These are phyloP conservation scores for Inga leiocalycina DNA, from an alignment of 306 rosid species.

Conservation along the genomic window DNA sequence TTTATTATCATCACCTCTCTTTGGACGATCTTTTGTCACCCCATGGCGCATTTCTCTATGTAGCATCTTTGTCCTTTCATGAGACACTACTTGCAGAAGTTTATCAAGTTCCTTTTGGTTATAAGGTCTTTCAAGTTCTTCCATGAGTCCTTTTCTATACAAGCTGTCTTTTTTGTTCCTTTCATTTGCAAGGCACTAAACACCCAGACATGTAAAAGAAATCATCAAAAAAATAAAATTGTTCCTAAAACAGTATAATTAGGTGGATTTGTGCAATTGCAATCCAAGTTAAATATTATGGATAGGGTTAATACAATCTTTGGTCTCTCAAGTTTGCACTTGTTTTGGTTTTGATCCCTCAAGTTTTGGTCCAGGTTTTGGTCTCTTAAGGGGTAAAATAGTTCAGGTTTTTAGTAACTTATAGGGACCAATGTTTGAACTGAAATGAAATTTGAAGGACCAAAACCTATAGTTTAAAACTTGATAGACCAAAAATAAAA, in stretches of 20 bases:
- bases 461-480: too few relatives aligned
- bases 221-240: conserved; percentile 6
- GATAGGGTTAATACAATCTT: too few relatives aligned
- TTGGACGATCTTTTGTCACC: conserved; percentile 29
- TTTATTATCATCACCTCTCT: conserved; percentile 27
- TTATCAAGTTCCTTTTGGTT: conserved; percentile 37
- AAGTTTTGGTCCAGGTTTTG: too few relatives aligned
- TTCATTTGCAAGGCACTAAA: conserved; percentile 38
- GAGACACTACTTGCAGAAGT: conserved; percentile 20
- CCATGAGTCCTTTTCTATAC: conserved; percentile 60
- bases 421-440: too few relatives aligned
- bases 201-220: conserved; percentile 16
- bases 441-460: too few relatives aligned
- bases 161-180: conserved; percentile 33
- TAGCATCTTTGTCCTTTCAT: conserved; percentile 25
- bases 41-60: conserved; percentile 42
- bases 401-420: too few relatives aligned
- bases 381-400: too few relatives aligned
- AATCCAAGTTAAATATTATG: not conserved
- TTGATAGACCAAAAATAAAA: too few relatives aligned
- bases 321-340: too few relatives aligned
- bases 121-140: conserved; percentile 61
- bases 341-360: too few relatives aligned
- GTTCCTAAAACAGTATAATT: not conserved
- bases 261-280: conserved; percentile 1